Evolutionary conservation across 257 asterid genomes (phyloP), one percentile per base, ranked within the genome.

Genomic region (Paraleonurus japonicus): DNA sequence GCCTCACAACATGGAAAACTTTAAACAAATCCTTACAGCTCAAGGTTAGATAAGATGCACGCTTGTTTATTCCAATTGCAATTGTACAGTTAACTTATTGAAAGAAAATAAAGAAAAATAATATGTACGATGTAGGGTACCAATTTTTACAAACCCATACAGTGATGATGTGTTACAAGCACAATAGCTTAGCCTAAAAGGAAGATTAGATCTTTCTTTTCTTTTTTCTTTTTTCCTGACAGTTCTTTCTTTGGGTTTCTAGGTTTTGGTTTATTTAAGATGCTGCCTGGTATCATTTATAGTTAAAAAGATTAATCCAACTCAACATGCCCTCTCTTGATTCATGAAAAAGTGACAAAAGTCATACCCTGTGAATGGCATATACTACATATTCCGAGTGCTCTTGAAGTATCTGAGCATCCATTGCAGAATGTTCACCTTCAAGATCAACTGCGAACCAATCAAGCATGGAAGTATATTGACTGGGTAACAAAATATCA

Each of bases 401-500:
- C 79, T 89, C 99, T 85, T 94, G 93, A 80, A 94, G 98, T 82
- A 94, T 94, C 83, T 76, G 92, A 65, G 95, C 97, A 86, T 94
- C 99, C 99, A 94, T 91, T 76, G 99, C 99, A 81, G 99, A 94
- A 84, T 91, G 98, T 94, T 94, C 99, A 84, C 99, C 99, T 81
- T 94, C 96, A 79, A 94, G 99, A 87, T 94, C 96, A 76, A 94
- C 98, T 3, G 96, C 89, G 55, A 89, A 94, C 99, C 99, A 94
- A 81, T 94, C 96, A 16, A 94, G 98, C 96, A 82, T 85, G 80
- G 90, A 79, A 62, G 81, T 45, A 79, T 91, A 94, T 61, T 79
- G 82, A 84, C 69, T 77, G 53, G 96, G 99, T 67, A 91, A 78
- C 74, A 82, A 61, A 83, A 78, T 65, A 69, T 78, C 81, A n/a